Evolutionary conservation across 805 yeast genomes (phyloP), one percentile per base, ranked within the genome.

Genomic region (Schizosaccharomyces lindneri): DNA sequence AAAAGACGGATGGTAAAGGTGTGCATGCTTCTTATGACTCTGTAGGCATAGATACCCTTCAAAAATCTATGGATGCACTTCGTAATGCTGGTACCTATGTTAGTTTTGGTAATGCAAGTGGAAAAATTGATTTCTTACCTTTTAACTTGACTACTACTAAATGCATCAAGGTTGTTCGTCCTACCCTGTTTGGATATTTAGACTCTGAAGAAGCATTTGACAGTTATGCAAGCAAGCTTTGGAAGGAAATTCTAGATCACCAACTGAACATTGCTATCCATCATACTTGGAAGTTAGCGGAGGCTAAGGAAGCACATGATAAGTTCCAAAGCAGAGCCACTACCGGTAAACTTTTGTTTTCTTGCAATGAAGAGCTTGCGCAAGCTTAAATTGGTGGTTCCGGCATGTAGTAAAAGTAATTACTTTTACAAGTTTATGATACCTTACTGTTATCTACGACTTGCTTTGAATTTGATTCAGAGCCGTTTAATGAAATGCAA

Each of bases 31-130:
- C 81, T 0, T 85, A 77, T 67, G 95, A 86, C 70, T 78, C 87
- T 55, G 78, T 85, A 63, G 95, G 95, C 17, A 84, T 85, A 68
- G 87, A 79, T 67, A 80, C 95, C 4, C 83, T 79, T 65, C 83
- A 84, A 55, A 73, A 75, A 6, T 81, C 95, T 0, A 65, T 86
- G 21, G 78, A 75, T 24, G 72, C 80, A 0, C 66, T 87, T 32
- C 29, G 29, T 15, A 21, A 27, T 11, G 60, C 21, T 2, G 60
- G 60, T 29, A 21, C 36, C 36, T 24, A 24, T 2, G 57, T 51
- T 4, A 24, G 2, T 15, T 51, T 24, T 24, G 57, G 57, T 24
- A 51, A 51, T 51, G 39, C 57, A 11, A 51, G 57, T 15, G 57
- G 57, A 5, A 17, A 5, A 5, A 51, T 51, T 4, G 57, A 51